Conservation (phyloP, 2,329 filamentous ascomycete genomes). For the Epichloe amarillans region DNA sequence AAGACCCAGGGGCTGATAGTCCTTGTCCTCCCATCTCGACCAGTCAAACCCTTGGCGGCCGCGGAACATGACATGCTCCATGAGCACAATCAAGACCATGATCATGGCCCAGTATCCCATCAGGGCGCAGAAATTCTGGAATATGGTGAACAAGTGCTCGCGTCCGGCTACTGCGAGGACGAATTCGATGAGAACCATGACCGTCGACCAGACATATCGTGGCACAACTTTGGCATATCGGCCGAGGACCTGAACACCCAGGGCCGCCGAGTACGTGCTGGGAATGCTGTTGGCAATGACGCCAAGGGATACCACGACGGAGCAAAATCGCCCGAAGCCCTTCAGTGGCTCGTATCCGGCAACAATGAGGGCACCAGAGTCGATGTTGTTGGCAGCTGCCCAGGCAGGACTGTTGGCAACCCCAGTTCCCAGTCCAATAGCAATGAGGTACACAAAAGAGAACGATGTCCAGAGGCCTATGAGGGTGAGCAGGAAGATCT, state of each 20-base stretch:
- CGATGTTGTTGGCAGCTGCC: conserved; percentile 35
- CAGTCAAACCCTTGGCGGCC: conserved; percentile 27
- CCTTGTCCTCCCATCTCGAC: conserved; percentile 31
- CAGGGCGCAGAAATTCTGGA: conserved; percentile 39
- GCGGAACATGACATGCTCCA: conserved; percentile 32
- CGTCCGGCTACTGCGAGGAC: conserved; percentile 41
- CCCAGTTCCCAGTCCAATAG: conserved; percentile 38
- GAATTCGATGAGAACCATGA: conserved; percentile 40
- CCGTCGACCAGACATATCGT: conserved; percentile 38
- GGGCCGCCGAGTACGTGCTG: conserved; percentile 42
- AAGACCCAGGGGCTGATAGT: conserved; percentile 28
- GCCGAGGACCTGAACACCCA: conserved; percentile 46
- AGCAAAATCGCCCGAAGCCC: conserved; percentile 43
- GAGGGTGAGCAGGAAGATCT: conserved; percentile 58
- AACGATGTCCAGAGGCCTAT: conserved; percentile 46
- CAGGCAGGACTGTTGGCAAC: conserved; percentile 35
- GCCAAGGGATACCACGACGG: conserved; percentile 40
- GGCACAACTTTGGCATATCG: conserved; percentile 39
- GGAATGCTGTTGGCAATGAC: conserved; percentile 43
- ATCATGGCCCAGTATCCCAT: conserved; percentile 44
- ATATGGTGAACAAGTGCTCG: conserved; percentile 36
- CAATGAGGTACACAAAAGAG: conserved; percentile 58
- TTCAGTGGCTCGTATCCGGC: conserved; percentile 39
- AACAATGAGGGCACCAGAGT: conserved; percentile 42
- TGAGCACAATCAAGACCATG: conserved; percentile 33